These are phyloP conservation scores for Alternaria gansuensis DNA, from an alignment of 2,329 filamentous ascomycete genomes.

Conservation along the genomic window DNA sequence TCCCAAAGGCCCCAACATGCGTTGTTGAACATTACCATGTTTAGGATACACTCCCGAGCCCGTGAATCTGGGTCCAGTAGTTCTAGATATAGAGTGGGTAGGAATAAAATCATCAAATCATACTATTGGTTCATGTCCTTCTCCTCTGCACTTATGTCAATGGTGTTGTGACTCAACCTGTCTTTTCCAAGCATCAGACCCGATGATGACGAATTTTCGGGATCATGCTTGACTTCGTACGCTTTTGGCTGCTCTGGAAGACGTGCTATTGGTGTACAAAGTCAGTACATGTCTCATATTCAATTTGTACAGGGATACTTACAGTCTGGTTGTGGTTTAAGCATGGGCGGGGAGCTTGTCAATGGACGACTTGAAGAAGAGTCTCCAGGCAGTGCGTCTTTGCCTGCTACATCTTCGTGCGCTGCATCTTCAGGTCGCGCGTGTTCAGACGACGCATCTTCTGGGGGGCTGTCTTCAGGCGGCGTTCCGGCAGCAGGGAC, in stretches of 20 bases:
- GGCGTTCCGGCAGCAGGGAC: not conserved
- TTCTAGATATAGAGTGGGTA: not conserved
- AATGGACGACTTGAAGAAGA: not conserved
- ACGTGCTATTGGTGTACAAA: too few relatives aligned
- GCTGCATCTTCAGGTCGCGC: not conserved
- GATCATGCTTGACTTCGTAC: too few relatives aligned
- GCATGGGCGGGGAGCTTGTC: not conserved
- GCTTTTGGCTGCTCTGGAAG: too few relatives aligned
- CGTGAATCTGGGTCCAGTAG: not conserved
- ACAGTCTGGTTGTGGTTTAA: too few relatives aligned
- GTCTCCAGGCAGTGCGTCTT: not conserved
- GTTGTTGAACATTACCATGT: slow-evolving; percentile 1
- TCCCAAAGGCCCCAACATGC: not conserved
- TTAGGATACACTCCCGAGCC: not conserved
- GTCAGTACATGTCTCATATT: too few relatives aligned
- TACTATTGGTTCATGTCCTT: not conserved
- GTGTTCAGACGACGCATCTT: not conserved
- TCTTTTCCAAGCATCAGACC: not conserved
- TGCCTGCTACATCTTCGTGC: not conserved
- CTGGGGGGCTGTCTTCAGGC: too few relatives aligned
- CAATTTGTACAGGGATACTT: too few relatives aligned
- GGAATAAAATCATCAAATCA: not conserved
- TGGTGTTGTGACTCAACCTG: not conserved
- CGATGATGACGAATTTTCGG: too few relatives aligned
- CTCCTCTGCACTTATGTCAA: not conserved